phyloP scores from a whole-genome alignment of 139 green algal genomes.

The Micractinium sp. region DNA sequence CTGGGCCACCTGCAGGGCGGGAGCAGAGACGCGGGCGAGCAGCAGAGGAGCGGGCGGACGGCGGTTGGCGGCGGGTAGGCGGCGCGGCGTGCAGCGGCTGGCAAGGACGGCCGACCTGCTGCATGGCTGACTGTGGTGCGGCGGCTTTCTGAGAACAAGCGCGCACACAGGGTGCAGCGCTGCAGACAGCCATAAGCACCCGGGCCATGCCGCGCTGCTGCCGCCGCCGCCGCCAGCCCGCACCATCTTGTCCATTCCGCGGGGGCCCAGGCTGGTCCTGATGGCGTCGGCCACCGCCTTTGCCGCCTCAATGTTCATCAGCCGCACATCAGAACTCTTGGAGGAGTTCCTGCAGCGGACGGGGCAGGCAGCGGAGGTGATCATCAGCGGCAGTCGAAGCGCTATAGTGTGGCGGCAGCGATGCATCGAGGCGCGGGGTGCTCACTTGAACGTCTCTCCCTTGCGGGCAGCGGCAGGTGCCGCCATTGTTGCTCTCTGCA shows the following conservation, averaged over 20 bases:
- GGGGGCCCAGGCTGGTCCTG: constrained; percentile 91
- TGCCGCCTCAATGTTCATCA: constrained; percentile 96
- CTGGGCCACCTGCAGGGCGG: constrained; percentile 73
- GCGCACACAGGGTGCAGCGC: too few relatives aligned
- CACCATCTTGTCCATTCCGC: constrained; percentile 99
- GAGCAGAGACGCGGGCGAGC: neutral
- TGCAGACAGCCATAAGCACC: too few relatives aligned
- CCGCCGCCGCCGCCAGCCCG: neutral
- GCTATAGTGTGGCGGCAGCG: neutral
- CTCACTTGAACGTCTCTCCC: constrained; percentile 60
- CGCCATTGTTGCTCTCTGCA: constrained; percentile 2
- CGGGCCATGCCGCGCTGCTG: neutral
- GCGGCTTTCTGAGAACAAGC: too few relatives aligned
- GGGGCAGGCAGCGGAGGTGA: neutral
- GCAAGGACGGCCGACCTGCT: too few relatives aligned
- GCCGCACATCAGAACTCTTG: constrained; percentile 93
- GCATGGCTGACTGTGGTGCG: too few relatives aligned
- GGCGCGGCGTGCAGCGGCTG: too few relatives aligned
- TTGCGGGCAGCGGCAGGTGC: constrained; percentile 28
- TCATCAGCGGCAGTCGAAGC: neutral
- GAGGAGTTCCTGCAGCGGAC: constrained; percentile 72
- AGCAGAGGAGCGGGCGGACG: neutral
- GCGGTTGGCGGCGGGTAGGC: constrained; percentile 6
- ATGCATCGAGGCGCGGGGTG: neutral
- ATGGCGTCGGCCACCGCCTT: constrained; percentile 98